Percentiles rank a stretch among this genome's conserved stretches.
These are phyloP conservation scores for Apiotrichum sp. DNA, from an alignment of 1,284 basidiomycete genomes.

Conservation along the genomic window DNA sequence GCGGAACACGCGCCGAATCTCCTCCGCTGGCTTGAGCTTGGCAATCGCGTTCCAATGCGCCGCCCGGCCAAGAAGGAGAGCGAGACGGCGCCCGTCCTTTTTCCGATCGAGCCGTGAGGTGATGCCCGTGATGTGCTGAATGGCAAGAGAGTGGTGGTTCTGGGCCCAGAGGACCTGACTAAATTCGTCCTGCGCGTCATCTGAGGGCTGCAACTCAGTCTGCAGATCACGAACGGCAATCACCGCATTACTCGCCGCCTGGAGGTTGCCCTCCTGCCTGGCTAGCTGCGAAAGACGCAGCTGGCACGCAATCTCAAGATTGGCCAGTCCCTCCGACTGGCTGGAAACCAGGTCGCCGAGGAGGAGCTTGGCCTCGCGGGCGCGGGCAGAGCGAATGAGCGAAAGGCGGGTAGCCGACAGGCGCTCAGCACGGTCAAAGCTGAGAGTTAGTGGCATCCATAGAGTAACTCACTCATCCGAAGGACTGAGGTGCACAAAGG, in stretches of 20 bases:
- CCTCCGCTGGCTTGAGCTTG: conserved; percentile 70
- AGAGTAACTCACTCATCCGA: conserved; percentile 59
- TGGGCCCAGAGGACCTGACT: conserved; percentile 85
- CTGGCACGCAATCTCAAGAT: conserved; percentile 65
- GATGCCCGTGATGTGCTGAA: conserved; percentile 56
- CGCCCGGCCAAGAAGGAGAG: conserved; percentile 46
- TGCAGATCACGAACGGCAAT: conserved; percentile 66
- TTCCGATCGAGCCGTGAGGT: background rate
- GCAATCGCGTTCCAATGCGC: conserved; percentile 86
- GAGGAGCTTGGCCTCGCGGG: conserved; percentile 51
- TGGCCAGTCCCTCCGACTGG: conserved; percentile 53
- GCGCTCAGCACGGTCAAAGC: conserved; percentile 69
- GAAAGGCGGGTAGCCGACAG: conserved; percentile 77
- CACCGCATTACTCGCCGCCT: conserved; percentile 81
- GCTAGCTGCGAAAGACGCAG: conserved; percentile 69
- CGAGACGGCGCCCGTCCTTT: background rate
- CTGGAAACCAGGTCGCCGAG: conserved; percentile 64
- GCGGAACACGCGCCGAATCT: conserved; percentile 67
- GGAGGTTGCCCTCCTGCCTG: conserved; percentile 61
- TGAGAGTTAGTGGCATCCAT: conserved; percentile 38
- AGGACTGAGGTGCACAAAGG: conserved; percentile 52
- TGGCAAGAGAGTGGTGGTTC: conserved; percentile 74
- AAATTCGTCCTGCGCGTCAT: conserved; percentile 58
- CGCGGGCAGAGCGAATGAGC: conserved; percentile 65
- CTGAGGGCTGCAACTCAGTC: conserved; percentile 45